Evolutionary conservation across 2,329 filamentous ascomycete genomes (phyloP), one percentile per base, ranked within the genome.

Genomic region (Aspergillus quadrilineatus): DNA sequence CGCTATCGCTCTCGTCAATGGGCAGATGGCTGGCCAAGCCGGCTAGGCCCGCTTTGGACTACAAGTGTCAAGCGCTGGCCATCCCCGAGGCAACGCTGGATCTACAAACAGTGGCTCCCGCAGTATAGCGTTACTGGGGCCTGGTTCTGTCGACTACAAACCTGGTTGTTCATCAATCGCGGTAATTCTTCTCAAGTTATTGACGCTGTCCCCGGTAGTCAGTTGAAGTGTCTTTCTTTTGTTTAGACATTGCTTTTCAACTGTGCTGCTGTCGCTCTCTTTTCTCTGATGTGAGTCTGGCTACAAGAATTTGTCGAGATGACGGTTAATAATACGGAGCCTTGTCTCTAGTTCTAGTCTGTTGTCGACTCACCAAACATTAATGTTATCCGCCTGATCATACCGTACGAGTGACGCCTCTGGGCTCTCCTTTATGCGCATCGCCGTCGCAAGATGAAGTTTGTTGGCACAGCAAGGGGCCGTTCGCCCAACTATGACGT

Each of bases 401-500:
- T 29, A 39, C 32, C 45, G 28, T 30, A 47, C 22, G 42, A 32
- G 12, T 26, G 45, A 39, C 44, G 39, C 57, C 52, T 50, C 52
- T 54, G 26, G 47, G 52, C 46, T 41, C 26, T 36, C 60, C 22
- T 60, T 63, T 59, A 69, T 69, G 65, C 61, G 62, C 58, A 61
- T 41, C 55, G 47, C 42, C 44, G 42, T 52, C 30, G 14, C 56
- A 66, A 51, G 61, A 73, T 73, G 70, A 67, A 66, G 46, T 64
- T 65, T 14, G 34, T 37, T 37, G 34, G 34, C 51, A 68, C 67
- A 60, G 64, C 62, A 56, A 68, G 66, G 66, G 66, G 68, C 62
- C 62, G 63, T 53, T 68, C 67, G 61, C 62, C 66, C 28, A 61
- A 66, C 4, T 64, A 67, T 55, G 64, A 66, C 52, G 52, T 64